Percentiles rank a stretch among this genome's conserved stretches.
Evolutionary conservation across 441 rosid species (phyloP).

Genomic region (Kokia cookei): DNA sequence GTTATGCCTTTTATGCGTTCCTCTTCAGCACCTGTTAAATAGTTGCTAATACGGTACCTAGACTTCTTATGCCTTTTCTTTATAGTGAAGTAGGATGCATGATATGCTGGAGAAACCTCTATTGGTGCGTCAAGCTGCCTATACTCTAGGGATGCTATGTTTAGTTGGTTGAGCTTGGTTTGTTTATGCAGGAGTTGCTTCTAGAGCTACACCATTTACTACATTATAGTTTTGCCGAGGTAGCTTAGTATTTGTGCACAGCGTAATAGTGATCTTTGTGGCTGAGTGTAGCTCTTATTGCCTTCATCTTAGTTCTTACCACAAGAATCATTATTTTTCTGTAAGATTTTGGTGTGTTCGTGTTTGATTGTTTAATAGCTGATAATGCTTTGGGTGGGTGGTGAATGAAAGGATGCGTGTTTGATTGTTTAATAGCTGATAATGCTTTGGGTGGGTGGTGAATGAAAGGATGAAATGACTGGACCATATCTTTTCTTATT

Average conservation of each 20-base stretch:
- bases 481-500: background rate
- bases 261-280: background rate
- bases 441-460: background rate
- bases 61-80: background rate
- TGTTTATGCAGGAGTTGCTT: background rate
- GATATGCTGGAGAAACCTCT: conserved; percentile 3
- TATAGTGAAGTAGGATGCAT: background rate
- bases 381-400: background rate
- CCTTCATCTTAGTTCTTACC: background rate
- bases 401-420: background rate
- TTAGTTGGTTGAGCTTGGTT: background rate
- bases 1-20: background rate
- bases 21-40: background rate
- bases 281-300: background rate
- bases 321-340: background rate
- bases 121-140: background rate
- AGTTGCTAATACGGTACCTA: background rate
- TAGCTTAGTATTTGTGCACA: background rate
- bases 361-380: background rate
- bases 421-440: background rate
- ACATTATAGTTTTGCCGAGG: background rate
- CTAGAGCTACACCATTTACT: background rate
- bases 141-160: background rate
- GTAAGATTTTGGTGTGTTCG: background rate
- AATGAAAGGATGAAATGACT: background rate